Conservation (phyloP, 176 grass and related monocot genomes). For the Cocos nucifera region DNA sequence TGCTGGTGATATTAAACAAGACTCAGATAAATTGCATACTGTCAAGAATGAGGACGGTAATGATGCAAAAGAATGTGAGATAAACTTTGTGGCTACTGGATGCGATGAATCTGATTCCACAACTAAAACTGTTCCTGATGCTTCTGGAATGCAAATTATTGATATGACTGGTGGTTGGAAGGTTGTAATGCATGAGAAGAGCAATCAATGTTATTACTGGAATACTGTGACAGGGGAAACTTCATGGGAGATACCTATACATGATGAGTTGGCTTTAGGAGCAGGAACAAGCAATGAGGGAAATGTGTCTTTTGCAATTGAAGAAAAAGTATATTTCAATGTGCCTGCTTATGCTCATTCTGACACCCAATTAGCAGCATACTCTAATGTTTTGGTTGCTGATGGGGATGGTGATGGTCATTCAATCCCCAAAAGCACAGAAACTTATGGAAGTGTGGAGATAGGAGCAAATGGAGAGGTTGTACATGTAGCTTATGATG, state of each 20-base stretch:
- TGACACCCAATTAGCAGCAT: slow-evolving; percentile 26
- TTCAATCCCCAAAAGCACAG: neutral
- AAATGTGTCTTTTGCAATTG: slow-evolving; percentile 11
- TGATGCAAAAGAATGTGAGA: slow-evolving; percentile 27
- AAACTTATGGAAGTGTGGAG: slow-evolving; percentile 33
- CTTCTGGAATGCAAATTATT: slow-evolving; percentile 67
- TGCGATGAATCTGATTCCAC: slow-evolving; percentile 15
- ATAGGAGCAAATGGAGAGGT: slow-evolving; percentile 21
- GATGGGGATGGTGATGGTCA: slow-evolving; percentile 18
- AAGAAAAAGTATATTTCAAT: slow-evolving; percentile 27
- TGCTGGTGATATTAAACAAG: slow-evolving; percentile 30
- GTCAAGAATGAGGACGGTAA: slow-evolving; percentile 17
- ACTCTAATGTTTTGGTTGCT: slow-evolving; percentile 28
- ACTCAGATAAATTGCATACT: slow-evolving; percentile 24
- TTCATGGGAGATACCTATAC: slow-evolving; percentile 75
- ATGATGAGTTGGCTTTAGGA: slow-evolving; percentile 16
- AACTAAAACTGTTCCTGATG: slow-evolving; percentile 27
- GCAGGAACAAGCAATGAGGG: neutral
- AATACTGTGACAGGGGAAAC: slow-evolving; percentile 94
- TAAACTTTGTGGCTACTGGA: slow-evolving; percentile 15
- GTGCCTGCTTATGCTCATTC: slow-evolving; percentile 26
- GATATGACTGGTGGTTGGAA: slow-evolving; percentile 72
- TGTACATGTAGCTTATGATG: slow-evolving; percentile 7
- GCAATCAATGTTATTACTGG: slow-evolving; percentile 93
- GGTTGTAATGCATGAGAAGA: slow-evolving; percentile 72